Evolutionary conservation across 192 early-diverging fungal species (phyloP).

Genomic region (Funneliformis geosporum): DNA sequence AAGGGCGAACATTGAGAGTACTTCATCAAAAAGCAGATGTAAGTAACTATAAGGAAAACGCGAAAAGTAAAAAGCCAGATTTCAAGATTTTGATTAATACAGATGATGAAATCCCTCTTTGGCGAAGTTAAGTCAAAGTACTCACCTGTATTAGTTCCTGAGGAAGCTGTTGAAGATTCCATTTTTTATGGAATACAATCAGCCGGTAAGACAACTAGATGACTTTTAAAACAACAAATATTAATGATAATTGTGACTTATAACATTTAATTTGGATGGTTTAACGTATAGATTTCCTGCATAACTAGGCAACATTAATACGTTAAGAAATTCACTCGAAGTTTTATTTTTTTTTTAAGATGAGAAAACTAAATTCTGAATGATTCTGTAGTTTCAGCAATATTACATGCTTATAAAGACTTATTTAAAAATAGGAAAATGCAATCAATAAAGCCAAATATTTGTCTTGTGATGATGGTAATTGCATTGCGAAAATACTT

Average conservation of each 20-base stretch:
- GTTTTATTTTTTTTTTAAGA: slow-evolving; percentile 32
- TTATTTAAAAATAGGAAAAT: slow-evolving; percentile 24
- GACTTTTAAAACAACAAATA: too few species aligned
- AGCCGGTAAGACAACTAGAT: slow-evolving; percentile 3
- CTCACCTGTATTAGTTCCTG: too few species aligned
- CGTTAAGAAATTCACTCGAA: slow-evolving; percentile 18
- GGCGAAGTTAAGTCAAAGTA: too few species aligned
- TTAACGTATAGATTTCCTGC: slow-evolving; percentile 17
- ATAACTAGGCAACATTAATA: slow-evolving; percentile 17
- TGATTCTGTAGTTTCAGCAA: slow-evolving; percentile 7
- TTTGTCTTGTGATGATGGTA: slow-evolving; percentile 4
- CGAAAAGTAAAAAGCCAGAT: too few species aligned
- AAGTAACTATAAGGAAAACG: too few species aligned
- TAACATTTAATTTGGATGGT: neutral
- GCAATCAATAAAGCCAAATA: slow-evolving; percentile 15
- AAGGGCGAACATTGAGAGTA: too few species aligned
- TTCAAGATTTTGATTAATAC: too few species aligned
- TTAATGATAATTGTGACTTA: too few species aligned
- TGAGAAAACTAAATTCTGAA: slow-evolving; percentile 18
- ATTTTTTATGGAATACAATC: slow-evolving; percentile 17
- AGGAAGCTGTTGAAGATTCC: slow-evolving; percentile 2
- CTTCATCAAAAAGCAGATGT: too few species aligned
- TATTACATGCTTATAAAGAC: slow-evolving; percentile 18
- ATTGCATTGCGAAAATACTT: slow-evolving; percentile 21
- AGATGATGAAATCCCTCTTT: too few species aligned